Base-by-base conservation (phyloP, 495 filamentous ascomycete genomes). In the Lasiosphaeris hirsuta region DNA sequence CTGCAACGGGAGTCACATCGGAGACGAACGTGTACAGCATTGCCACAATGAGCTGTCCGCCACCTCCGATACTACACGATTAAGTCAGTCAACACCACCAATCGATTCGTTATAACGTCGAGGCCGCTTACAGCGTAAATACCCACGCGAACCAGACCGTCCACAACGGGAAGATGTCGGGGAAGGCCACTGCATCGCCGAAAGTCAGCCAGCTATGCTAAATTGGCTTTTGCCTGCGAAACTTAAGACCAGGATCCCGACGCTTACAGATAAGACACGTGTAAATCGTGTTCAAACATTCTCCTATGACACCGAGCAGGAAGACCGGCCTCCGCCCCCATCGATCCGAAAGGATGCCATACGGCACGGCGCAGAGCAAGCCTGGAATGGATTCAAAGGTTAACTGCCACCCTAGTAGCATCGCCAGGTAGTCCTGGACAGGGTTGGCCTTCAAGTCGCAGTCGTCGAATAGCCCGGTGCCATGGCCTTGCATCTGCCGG, bases 1-100 rank as follows among this genome's bases (percentile, higher is more conserved):
- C 50, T 1, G 48, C 42, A 10, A 62, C 46, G 5, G 62, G 63
- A 0, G 67, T 56, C n/a, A 69, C 68, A 40, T 73, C 69, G 10
- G 70, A 60, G 8, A 73, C 8, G 13, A 63, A 50, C 37, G 70
- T 73, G 41, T 65, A 73, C 1, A 72, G 11, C 67, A 72, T 72
- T 47, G 70, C 67, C n/a, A 60, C 44, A 10, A 64, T 14, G 5
- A 70, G 59, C 10, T 54, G 13, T 3, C 46, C 56, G 14, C 69
- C 67, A 18, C 70, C 70, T 4, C 71, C 69, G 38, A 72, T 62
- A 1, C 68, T 70, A 30, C 23, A 30, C 23, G 23, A 36, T 7
- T 4, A 10, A 39, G 13, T 18, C 53, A 47, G 33, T 13, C 7
- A 23, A 58, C 37, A 46, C 17, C 51, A 55, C 11, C 4, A 11